Conservation (phyloP, 1,139 yeast species). For the Kurtzmaniella quercitrusa region DNA sequence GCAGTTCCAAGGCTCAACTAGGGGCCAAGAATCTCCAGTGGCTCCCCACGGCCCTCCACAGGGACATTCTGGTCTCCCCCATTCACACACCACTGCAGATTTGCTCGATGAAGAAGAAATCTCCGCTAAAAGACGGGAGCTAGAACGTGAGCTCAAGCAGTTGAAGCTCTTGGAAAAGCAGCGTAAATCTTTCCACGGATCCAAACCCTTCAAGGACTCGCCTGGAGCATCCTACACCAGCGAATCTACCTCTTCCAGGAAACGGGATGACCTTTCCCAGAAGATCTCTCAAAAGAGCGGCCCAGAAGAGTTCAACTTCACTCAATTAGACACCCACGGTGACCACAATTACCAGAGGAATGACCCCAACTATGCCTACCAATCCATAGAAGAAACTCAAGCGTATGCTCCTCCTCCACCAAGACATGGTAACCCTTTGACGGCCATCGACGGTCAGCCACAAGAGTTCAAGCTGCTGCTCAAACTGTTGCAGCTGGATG, state of each 20-base stretch:
- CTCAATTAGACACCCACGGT: constrained; percentile 5
- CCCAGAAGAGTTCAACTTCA: constrained; percentile 15
- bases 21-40: too few relatives aligned
- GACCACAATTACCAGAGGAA: constrained; percentile 14
- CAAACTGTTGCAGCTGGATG: constrained; percentile 45
- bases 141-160: constrained; percentile 37
- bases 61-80: background rate
- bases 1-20: background rate
- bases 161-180: constrained; percentile 32
- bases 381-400: constrained; percentile 1
- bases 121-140: constrained; percentile 31
- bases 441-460: background rate
- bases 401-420: constrained; percentile 54
- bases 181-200: constrained; percentile 4
- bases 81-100: constrained; percentile 5
- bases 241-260: constrained; percentile 36
- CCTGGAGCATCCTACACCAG: constrained; percentile 23
- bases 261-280: constrained; percentile 35
- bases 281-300: constrained; percentile 28
- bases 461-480: constrained; percentile 27
- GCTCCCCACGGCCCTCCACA: too few relatives aligned
- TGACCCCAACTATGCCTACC: constrained; percentile 4
- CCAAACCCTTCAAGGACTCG: background rate
- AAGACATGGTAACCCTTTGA: constrained; percentile 18
- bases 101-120: constrained; percentile 25